Evolutionary conservation across 129 eudicot genomes (phyloP).

Genomic region (Lactuca sativa): DNA sequence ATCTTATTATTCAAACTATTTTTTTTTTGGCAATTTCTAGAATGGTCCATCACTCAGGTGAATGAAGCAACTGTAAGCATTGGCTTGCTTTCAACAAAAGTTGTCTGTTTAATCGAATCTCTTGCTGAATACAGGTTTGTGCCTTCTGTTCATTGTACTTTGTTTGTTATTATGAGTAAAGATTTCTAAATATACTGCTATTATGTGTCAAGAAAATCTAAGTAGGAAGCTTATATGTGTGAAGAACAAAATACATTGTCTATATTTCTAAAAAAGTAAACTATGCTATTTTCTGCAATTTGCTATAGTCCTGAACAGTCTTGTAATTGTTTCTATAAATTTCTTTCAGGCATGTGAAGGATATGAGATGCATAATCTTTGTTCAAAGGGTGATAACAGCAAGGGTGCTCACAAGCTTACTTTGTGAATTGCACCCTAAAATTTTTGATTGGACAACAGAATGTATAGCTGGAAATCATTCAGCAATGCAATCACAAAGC

Average conservation of each 20-base stretch:
- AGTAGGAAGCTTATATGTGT: not conserved
- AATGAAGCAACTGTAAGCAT: slow-evolving; percentile 33
- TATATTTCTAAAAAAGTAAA: not conserved
- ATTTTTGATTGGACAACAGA: slow-evolving; percentile 60
- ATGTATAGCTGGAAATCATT: slow-evolving; percentile 60
- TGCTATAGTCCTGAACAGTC: no score
- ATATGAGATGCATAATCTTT: slow-evolving; percentile 83
- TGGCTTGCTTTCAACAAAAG: slow-evolving; percentile 62
- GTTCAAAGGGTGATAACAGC: slow-evolving; percentile 85
- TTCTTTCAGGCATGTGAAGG: slow-evolving; percentile 49
- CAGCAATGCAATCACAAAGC: slow-evolving; percentile 56
- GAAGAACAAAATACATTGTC: not conserved
- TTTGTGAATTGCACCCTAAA: slow-evolving; percentile 57
- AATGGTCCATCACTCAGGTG: slow-evolving; percentile 36
- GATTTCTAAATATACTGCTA: not conserved
- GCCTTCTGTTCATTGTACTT: not conserved
- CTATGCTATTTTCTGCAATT: not conserved
- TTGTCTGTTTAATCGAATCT: slow-evolving; percentile 63
- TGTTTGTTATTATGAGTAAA: not conserved
- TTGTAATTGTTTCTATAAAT: not conserved
- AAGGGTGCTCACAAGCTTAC: slow-evolving; percentile 54
- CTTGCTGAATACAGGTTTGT: slow-evolving; percentile 75
- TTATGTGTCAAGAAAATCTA: not conserved
- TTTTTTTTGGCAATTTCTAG: slow-evolving; percentile 28
- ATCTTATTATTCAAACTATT: not conserved